Evolutionary conservation across 106 monocot species (phyloP).

Genomic region (Ottelia alismoides): DNA sequence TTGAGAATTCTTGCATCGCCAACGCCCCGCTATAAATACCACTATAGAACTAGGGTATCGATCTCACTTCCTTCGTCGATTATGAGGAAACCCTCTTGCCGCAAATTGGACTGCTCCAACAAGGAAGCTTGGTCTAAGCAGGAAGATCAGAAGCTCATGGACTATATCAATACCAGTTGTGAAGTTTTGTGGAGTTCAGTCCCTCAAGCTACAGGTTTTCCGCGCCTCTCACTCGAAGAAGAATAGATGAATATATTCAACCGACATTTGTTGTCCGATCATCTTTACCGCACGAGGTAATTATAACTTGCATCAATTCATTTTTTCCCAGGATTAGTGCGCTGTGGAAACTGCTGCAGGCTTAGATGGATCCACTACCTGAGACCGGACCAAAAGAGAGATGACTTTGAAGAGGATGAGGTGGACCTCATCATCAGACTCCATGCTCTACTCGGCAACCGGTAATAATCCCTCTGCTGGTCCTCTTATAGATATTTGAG

Average conservation of each 20-base stretch:
- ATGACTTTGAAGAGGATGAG: slow-evolving; percentile 5
- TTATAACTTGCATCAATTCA: background rate
- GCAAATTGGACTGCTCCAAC: background rate
- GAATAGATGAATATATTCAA: background rate
- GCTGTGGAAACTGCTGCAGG: slow-evolving; percentile 4
- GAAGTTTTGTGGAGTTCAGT: slow-evolving; percentile 7
- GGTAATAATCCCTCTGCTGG: background rate
- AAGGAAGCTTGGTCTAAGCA: slow-evolving; percentile 8
- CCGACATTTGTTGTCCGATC: background rate
- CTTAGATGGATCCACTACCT: slow-evolving; percentile 7
- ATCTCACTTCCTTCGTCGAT: too few species aligned
- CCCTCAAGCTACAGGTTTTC: slow-evolving; percentile 10
- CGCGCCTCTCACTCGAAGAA: background rate
- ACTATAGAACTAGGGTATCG: too few species aligned
- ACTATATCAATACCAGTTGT: slow-evolving; percentile 2
- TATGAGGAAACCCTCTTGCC: too few species aligned
- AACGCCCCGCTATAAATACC: too few species aligned
- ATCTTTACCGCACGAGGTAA: too few species aligned
- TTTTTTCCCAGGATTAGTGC: background rate
- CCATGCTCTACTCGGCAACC: slow-evolving; percentile 7
- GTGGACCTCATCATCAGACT: slow-evolving; percentile 10
- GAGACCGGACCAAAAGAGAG: slow-evolving; percentile 5
- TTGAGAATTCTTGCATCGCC: too few species aligned
- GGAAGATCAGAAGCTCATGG: slow-evolving; percentile 11
- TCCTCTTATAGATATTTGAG: too few species aligned